Evolutionary conservation across 768 basidiomycete genomes (phyloP).

Genomic region (Suillus spraguei): DNA sequence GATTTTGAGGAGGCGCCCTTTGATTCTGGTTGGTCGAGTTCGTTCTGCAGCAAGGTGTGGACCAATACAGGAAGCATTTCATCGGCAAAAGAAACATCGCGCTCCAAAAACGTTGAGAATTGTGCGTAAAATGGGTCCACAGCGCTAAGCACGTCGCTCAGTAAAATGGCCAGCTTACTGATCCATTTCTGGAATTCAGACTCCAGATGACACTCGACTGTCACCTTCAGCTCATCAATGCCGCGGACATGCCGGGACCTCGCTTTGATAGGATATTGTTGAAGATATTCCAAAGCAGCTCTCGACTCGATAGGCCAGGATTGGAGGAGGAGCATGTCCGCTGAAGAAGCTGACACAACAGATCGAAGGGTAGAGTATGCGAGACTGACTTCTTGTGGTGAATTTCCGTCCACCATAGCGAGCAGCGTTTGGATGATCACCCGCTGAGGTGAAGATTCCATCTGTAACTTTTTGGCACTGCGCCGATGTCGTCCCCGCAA

Average conservation of each 20-base stretch:
- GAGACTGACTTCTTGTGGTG: constrained; percentile 49
- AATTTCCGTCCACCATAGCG: constrained; percentile 55
- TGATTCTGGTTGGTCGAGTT: constrained; percentile 17
- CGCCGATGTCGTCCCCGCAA: constrained; percentile 41
- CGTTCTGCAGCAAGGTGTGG: constrained; percentile 57
- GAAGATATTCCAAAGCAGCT: constrained; percentile 51
- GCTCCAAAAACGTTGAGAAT: constrained; percentile 57
- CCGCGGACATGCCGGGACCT: constrained; percentile 33
- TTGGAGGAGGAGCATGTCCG: constrained; percentile 31
- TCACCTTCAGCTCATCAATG: constrained; percentile 39
- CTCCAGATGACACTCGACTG: constrained; percentile 38
- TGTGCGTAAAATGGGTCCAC: constrained; percentile 69
- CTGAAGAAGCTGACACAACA: constrained; percentile 44
- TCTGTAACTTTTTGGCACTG: constrained; percentile 14
- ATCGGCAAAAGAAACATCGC: constrained; percentile 60
- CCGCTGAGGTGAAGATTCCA: constrained; percentile 41
- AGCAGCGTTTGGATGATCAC: constrained; percentile 57
- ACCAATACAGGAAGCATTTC: constrained; percentile 76
- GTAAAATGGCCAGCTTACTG: constrained; percentile 50
- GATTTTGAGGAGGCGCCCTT: constrained; percentile 15
- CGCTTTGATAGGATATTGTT: constrained; percentile 43
- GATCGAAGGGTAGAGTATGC: constrained; percentile 70
- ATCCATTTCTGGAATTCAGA: constrained; percentile 67
- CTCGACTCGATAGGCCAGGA: constrained; percentile 44
- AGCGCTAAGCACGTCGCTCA: constrained; percentile 59